Conservation (phyloP, 2,329 filamentous ascomycete genomes). For the Fusarium incarnatum region DNA sequence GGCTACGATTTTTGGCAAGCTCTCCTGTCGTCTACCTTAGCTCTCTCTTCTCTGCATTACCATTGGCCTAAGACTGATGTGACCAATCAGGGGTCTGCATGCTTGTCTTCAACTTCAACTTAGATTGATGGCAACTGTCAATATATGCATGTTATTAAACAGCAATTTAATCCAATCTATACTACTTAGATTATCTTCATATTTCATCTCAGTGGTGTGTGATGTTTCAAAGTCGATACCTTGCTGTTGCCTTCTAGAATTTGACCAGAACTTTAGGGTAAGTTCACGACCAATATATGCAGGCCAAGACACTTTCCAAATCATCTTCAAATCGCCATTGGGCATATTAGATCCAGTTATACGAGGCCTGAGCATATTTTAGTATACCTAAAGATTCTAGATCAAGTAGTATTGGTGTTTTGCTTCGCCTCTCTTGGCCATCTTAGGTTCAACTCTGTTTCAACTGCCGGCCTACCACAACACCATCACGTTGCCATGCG, state of each 20-base stretch:
- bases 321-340: background rate
- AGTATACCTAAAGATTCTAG: background rate
- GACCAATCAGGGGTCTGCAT: conserved; percentile 37
- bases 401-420: background rate
- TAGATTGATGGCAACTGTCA: background rate
- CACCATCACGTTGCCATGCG: background rate
- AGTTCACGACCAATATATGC: background rate
- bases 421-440: background rate
- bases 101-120: conserved; percentile 2
- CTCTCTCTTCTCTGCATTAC: conserved; percentile 14
- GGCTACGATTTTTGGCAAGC: conserved; percentile 41
- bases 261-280: background rate
- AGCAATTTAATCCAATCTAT: background rate
- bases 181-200: background rate
- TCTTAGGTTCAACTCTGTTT: conserved; percentile 13
- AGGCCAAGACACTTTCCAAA: background rate
- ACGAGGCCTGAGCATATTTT: background rate
- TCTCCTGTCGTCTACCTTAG: conserved; percentile 20
- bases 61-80: conserved; percentile 6
- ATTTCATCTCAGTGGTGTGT: background rate
- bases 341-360: background rate
- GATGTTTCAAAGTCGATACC: no score
- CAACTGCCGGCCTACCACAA: conserved; percentile 17
- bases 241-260: background rate
- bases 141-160: background rate